A percentile compares a stretch with the other conserved stretches of the same genome.
Conservation (phyloP, 495 filamentous ascomycete species). For the Lasiosphaeria miniovina region DNA sequence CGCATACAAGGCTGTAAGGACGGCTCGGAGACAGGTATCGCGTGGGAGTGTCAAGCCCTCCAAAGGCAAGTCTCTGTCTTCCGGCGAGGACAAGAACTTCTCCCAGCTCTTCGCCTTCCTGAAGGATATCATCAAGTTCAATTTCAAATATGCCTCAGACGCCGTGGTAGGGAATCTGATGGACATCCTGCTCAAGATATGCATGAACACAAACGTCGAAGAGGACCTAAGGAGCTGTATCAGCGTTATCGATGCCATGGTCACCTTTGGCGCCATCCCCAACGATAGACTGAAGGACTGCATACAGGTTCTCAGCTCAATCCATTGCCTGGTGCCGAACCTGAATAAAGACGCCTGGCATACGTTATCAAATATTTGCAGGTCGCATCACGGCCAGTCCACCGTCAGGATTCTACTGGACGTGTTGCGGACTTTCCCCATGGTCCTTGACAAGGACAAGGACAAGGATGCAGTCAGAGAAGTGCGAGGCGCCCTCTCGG, state of each 20-base stretch:
- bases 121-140: slow-evolving; percentile 79
- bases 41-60: slow-evolving; percentile 21
- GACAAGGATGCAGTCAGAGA: slow-evolving; percentile 50
- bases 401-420: slow-evolving; percentile 63
- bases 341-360: slow-evolving; percentile 72
- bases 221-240: slow-evolving; percentile 74
- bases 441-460: slow-evolving; percentile 50
- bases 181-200: slow-evolving; percentile 64
- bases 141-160: slow-evolving; percentile 69
- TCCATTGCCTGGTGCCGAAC: slow-evolving; percentile 68
- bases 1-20: slow-evolving; percentile 52
- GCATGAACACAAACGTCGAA: slow-evolving; percentile 68
- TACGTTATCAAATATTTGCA: slow-evolving; percentile 71
- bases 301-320: slow-evolving; percentile 76
- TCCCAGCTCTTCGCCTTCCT: slow-evolving; percentile 68
- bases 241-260: slow-evolving; percentile 72
- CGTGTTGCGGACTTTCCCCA: slow-evolving; percentile 54
- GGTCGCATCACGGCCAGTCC: slow-evolving; percentile 72
- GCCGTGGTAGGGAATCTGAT: slow-evolving; percentile 66
- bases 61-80: slow-evolving; percentile 50
- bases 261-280: slow-evolving; percentile 76
- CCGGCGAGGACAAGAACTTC: slow-evolving; percentile 66
- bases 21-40: slow-evolving; percentile 44
- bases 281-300: slow-evolving; percentile 62
- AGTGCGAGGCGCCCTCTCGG: slow-evolving; percentile 64